Evolutionary conservation across 345 rosid species (phyloP), one percentile per base, ranked within the genome.

Genomic region (Eucalyptus marginata): DNA sequence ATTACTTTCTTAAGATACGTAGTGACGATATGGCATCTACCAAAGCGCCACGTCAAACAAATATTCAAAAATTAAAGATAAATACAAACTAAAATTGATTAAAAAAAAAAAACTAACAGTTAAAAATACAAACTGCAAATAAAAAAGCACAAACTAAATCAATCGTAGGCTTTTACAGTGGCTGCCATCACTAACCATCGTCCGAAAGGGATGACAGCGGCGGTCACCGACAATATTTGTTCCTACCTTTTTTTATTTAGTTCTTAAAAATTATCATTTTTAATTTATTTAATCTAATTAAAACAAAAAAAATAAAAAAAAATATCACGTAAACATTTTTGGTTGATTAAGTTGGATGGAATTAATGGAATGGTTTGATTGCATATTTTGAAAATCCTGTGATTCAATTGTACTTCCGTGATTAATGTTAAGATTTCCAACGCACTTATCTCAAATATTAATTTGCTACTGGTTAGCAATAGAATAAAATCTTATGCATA

Each of bases 331-430:
- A 56, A 56, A 33, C 8, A 29, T 62, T 62, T 62, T 62, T 13
- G 0, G 1, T n/a, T 64, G 16, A 31, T 64, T 14, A n/a, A 64
- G 3, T 64, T n/a, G 0, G 17, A n/a, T 2, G 18, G 10, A 64
- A 7, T 13, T 14, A 64, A 64, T 14, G 1, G 3, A 64, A 14
- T 3, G 10, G 14, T 14, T 64, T 64, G 10, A 64, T n/a, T 64
- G 10, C 18, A 64, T 11, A 29, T 64, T 64, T 64, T n/a, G 10
- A 64, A 62, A 62, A 14, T 62, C 13, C 7, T 62, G 3, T 6
- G 8, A 2, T n/a, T 62, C 3, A 62, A 62, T 62, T 62, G 3
- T 2, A 62, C 8, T 62, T 29, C 2, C 16, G 0, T 29, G 71
- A 62, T 1, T 2, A 7, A 3, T 62, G 2, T 62, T 27, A 27